Base-by-base conservation (phyloP, 2,329 filamentous ascomycete genomes). In the Botrytis cinerea region DNA sequence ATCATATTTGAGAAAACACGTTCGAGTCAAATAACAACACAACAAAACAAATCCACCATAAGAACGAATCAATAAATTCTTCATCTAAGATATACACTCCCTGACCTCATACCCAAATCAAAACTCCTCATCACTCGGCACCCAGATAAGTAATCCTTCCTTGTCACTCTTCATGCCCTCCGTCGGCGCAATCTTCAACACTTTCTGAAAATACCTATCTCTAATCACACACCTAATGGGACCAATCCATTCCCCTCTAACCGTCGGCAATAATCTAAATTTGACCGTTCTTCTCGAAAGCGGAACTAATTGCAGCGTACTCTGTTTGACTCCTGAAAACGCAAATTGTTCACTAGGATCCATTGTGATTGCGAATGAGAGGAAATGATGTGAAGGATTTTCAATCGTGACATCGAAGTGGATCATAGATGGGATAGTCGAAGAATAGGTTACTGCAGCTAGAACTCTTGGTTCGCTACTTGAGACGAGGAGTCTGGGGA, bases 131-230 rank as follows among this genome's bases (percentile, higher is more conserved):
- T 73, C 59, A 8, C 84, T 85, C 51, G 87, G 87, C 28, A 92
- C 85, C 90, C 90, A 92, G 35, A 92, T 79, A 77, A 90, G 78
- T 35, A 92, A 79, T 0, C 89, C 90, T 5, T 91, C 89, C 82
- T 90, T 91, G 74, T 90, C 88, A 69, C 84, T 63, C 81, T 86
- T 89, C 84, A 90, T 91, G 35, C 90, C 92, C 80, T 91, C 92
- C 0, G 93, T 95, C 2, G 93, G 91, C 74, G 94, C 89, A 38
- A 97, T 90, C 75, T 92, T 90, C 75, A 98, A 82, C 60, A 92
- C 90, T 86, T 98, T 97, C 81, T 97, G 94, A 82, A 97, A 98
- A 79, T 97, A 97, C 78, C 92, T 91, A 84, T 97, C 95, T 75
- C 93, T 87, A 57, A 98, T 93, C 75, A 92, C 89, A 75, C 97